These are phyloP conservation scores for Lactarius quietus DNA, from an alignment of 768 basidiomycete genomes.

Conservation along the genomic window DNA sequence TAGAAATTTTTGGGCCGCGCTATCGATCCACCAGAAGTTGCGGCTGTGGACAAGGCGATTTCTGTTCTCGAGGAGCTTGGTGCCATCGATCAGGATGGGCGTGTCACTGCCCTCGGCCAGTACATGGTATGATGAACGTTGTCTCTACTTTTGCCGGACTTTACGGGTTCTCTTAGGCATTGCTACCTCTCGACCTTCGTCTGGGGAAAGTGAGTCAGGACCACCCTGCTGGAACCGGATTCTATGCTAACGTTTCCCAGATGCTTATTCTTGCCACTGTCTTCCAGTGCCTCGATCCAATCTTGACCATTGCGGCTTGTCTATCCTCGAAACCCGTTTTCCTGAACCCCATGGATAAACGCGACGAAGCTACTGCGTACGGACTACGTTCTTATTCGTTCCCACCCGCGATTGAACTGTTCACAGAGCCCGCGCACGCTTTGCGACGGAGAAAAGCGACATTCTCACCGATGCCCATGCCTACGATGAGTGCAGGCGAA, in stretches of 20 bases:
- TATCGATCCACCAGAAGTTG: slow-evolving; percentile 76
- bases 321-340: slow-evolving; percentile 90
- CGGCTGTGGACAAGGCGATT: slow-evolving; percentile 77
- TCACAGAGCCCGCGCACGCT: slow-evolving; percentile 65
- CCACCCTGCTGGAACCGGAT: background rate
- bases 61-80: slow-evolving; percentile 69
- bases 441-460: slow-evolving; percentile 73
- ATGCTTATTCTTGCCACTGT: slow-evolving; percentile 85
- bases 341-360: slow-evolving; percentile 72
- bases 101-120: slow-evolving; percentile 76
- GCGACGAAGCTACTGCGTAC: slow-evolving; percentile 74
- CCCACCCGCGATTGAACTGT: background rate
- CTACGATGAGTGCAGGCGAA: slow-evolving; percentile 57
- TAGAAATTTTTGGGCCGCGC: slow-evolving; percentile 67
- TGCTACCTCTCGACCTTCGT: slow-evolving; percentile 84
- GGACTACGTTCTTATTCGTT: background rate
- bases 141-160: background rate
- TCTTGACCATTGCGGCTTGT: slow-evolving; percentile 76
- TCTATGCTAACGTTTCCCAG: slow-evolving; percentile 36
- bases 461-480: slow-evolving; percentile 79
- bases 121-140: slow-evolving; percentile 53
- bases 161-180: slow-evolving; percentile 46
- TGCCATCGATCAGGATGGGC: slow-evolving; percentile 60
- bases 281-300: slow-evolving; percentile 78
- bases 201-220: slow-evolving; percentile 64